Conservation (phyloP, 1,139 yeast species). For the Meyerozyma athensensis region DNA sequence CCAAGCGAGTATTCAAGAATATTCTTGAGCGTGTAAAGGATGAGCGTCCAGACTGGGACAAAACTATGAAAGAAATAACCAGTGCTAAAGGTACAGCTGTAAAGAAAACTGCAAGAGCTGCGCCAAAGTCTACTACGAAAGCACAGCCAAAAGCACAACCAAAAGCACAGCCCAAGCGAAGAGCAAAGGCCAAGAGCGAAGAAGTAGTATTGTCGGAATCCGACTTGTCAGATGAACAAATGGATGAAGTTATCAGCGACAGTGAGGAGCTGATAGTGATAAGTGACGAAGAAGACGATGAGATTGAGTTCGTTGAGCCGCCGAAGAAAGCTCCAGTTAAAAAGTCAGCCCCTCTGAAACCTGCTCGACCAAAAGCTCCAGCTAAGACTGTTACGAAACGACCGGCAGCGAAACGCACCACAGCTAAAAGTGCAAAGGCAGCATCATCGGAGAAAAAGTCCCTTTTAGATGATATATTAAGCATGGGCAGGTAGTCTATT, state of each 20-base stretch:
- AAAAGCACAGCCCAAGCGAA: slow-evolving; percentile 3
- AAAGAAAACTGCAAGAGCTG: slow-evolving; percentile 4
- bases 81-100: neutral
- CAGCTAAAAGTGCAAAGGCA: slow-evolving; percentile 3
- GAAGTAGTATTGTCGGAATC: slow-evolving; percentile 7
- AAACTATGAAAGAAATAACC: neutral
- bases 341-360: slow-evolving; percentile 4
- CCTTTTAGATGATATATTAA: slow-evolving; percentile 14
- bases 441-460: slow-evolving; percentile 6
- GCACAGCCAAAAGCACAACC: slow-evolving; percentile 4
- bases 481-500: slow-evolving; percentile 8
- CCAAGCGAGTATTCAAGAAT: slow-evolving; percentile 27
- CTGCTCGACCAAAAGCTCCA: neutral
- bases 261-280: neutral
- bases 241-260: slow-evolving; percentile 2
- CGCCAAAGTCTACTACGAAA: slow-evolving; percentile 2
- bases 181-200: slow-evolving; percentile 6
- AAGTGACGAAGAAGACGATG: neutral
- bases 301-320: neutral
- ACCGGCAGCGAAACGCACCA: neutral
- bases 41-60: slow-evolving; percentile 9
- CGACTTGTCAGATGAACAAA: slow-evolving; percentile 5
- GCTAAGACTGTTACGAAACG: neutral
- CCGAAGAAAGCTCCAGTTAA: slow-evolving; percentile 2
- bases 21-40: slow-evolving; percentile 22